Conservation (phyloP, 1,139 yeast species). For the Hyphopichia wangnamkhiaoensis region DNA sequence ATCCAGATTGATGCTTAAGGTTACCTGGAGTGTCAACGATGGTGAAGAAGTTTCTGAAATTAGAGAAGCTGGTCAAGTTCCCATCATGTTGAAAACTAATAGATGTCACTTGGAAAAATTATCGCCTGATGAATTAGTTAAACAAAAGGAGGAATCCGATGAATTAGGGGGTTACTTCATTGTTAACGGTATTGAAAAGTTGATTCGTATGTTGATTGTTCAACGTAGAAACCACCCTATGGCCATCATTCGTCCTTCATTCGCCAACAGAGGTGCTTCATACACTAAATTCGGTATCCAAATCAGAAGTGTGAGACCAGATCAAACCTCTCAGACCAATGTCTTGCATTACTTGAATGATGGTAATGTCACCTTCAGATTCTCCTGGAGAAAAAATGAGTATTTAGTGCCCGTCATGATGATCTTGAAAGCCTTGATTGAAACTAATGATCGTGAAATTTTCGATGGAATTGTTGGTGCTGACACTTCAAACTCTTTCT, state of each 20-base stretch:
- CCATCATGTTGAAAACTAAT: constrained; percentile 86
- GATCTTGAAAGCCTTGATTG: constrained; percentile 87
- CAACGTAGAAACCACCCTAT: constrained; percentile 97
- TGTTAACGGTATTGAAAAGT: constrained; percentile 94
- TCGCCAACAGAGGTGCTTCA: constrained; percentile 89
- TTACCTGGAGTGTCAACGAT: constrained; percentile 84
- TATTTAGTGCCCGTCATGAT: constrained; percentile 90
- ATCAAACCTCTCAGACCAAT: constrained; percentile 96
- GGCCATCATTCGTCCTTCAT: constrained; percentile 95
- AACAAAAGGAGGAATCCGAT: constrained; percentile 85
- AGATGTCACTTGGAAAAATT: constrained; percentile 86
- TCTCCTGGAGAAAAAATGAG: constrained; percentile 96
- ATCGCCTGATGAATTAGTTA: constrained; percentile 80
- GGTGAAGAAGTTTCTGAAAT: constrained; percentile 79
- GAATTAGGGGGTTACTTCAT: constrained; percentile 96
- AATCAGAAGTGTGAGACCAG: constrained; percentile 92
- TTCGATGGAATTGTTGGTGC: constrained; percentile 95
- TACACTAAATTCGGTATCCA: constrained; percentile 92
- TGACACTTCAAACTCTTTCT: constrained; percentile 82
- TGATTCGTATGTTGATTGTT: constrained; percentile 95
- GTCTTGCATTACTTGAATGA: constrained; percentile 93
- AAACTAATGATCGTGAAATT: constrained; percentile 90
- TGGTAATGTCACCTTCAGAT: constrained; percentile 94
- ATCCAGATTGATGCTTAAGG: constrained; percentile 72
- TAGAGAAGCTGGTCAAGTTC: constrained; percentile 90